Conservation (phyloP, 495 filamentous ascomycete genomes). For the Pyronema omphalodes region DNA sequence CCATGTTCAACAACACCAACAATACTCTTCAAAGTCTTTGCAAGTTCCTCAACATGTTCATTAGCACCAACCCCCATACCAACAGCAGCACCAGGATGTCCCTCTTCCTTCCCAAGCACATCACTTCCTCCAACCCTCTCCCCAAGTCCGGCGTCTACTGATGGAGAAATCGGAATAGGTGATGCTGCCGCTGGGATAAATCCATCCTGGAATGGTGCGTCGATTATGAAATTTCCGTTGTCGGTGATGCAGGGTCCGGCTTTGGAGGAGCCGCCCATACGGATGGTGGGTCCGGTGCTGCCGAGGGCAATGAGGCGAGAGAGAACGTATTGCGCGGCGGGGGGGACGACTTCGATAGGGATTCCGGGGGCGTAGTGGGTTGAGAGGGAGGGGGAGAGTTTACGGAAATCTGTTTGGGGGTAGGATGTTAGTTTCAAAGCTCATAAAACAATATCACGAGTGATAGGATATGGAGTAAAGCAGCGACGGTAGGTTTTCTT, state of each 20-base stretch:
- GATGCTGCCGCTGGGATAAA: constrained; percentile 31
- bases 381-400: constrained; percentile 59
- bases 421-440: no score
- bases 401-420: constrained; percentile 64
- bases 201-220: constrained; percentile 65
- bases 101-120: constrained; percentile 25
- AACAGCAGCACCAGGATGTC: constrained; percentile 20
- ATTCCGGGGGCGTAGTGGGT: constrained; percentile 60
- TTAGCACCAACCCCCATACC: constrained; percentile 26
- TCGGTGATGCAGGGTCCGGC: constrained; percentile 77
- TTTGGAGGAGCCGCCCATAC: constrained; percentile 48
- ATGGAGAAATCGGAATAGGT: constrained; percentile 14
- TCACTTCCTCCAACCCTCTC: constrained; percentile 18
- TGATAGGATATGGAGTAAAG: no score
- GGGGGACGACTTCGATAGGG: constrained; percentile 82
- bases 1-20: constrained; percentile 83
- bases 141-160: constrained; percentile 14
- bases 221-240: constrained; percentile 83
- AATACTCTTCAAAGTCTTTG: constrained; percentile 55
- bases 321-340: constrained; percentile 54
- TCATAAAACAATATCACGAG: no score
- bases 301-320: constrained; percentile 50
- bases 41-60: constrained; percentile 54
- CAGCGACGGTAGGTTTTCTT: no score
- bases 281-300: constrained; percentile 44